These are phyloP conservation scores for Lactuca saligna DNA, from an alignment of 129 eudicot genomes.

Conservation along the genomic window DNA sequence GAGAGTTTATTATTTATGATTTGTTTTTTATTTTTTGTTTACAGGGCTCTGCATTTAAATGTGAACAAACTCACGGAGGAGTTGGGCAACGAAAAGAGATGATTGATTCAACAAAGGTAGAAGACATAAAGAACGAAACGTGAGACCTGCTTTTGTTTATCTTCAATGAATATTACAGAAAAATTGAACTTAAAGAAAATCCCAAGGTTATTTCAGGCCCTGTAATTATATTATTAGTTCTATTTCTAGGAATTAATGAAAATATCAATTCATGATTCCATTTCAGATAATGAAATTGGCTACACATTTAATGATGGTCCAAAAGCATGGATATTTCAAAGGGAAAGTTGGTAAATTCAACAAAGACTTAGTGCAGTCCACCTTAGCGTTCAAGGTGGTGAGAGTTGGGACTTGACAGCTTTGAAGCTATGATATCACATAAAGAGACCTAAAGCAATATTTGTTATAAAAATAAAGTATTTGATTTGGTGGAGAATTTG, in stretches of 20 bases:
- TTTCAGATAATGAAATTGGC: slow-evolving; percentile 75
- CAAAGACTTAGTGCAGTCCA: slow-evolving; percentile 40
- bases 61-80: no score
- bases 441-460: slow-evolving; percentile 83
- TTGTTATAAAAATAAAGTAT: slow-evolving; percentile 60
- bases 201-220: slow-evolving; percentile 56
- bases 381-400: slow-evolving; percentile 51
- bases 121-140: no score
- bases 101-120: no score
- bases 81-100: no score
- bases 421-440: slow-evolving; percentile 87
- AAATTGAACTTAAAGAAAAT: slow-evolving; percentile 72
- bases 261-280: not conserved
- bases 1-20: no score
- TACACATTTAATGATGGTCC: slow-evolving; percentile 53
- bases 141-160: no score
- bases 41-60: no score
- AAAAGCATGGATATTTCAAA: slow-evolving; percentile 63
- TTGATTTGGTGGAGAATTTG: slow-evolving; percentile 60
- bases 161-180: slow-evolving; percentile 52
- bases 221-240: no score
- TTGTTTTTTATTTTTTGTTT: no score
- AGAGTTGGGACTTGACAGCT: slow-evolving; percentile 65
- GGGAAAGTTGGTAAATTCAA: slow-evolving; percentile 34
- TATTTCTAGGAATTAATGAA: not conserved